Base-by-base conservation (phyloP, 2,329 filamentous ascomycete species). In the Diaporthe ampelina region DNA sequence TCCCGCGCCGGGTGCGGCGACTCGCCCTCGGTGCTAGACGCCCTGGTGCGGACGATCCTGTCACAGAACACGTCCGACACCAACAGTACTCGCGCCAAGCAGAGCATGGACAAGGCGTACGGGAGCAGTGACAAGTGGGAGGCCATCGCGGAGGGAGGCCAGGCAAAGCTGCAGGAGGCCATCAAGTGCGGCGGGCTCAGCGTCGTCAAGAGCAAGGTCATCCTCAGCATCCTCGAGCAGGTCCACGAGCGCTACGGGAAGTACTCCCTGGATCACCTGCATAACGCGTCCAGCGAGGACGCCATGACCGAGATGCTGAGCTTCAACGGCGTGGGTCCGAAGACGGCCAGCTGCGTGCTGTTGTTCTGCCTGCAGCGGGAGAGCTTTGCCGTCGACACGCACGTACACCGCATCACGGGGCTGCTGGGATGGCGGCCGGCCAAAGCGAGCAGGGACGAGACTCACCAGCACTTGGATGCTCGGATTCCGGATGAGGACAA, bases 101-200 rank as follows among this genome's bases (percentile, higher is more conserved):
- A 81, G n/a, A 81, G 81, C 80, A 86, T 87, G 85, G 85, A 87
- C 78, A 73, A 69, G 19, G 81, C 78, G 6, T 87, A 88, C 79
- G 86, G 85, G 24, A 79, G 82, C 43, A 84, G 82, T 77, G 84
- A 86, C 74, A 78, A 80, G 37, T 88, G 86, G 86, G 83, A 81
- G 0, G 81, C 78, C 50, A 85, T 88, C 68, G 84, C 79, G 7
- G 75, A 75, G 1, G 86, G 85, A 48, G 85, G 86, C 0, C 80
- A 81, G 56, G 76, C 80, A 19, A 83, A 81, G 76, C 81, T 88
- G 8, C 82, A 86, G 75, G 86, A 91, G 77, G 90, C 93, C 0
- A 95, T 95, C 79, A 91, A 91, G 80, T 87, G 87, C 32, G 94
- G 94, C 40, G 94, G 94, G 0, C 85, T 96, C 1, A 92, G 91